Percentiles rank a stretch among this genome's conserved stretches.
These are phyloP conservation scores for Alternaria novae-zelandiae DNA, from an alignment of 2,329 filamentous ascomycete species.

Conservation along the genomic window DNA sequence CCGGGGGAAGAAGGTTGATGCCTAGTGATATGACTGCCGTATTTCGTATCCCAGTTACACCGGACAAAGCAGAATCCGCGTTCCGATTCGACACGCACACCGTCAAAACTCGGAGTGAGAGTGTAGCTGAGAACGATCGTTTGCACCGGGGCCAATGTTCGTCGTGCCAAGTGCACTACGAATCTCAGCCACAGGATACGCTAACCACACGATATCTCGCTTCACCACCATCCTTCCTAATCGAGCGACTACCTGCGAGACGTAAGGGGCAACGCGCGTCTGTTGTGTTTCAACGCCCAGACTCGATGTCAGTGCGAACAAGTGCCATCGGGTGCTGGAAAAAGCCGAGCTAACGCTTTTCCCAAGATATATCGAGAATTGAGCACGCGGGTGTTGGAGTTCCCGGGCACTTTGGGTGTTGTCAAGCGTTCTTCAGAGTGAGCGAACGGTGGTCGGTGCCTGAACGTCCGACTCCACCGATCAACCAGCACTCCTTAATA, in stretches of 20 bases:
- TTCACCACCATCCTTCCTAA: slow-evolving; percentile 15
- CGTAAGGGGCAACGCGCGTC: background rate
- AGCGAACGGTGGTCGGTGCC: background rate
- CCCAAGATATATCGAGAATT: no score
- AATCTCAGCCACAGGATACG: background rate
- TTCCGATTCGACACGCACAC: background rate
- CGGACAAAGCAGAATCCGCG: background rate
- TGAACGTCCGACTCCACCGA: background rate
- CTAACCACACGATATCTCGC: slow-evolving; percentile 11
- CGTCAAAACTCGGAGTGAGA: background rate
- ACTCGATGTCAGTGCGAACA: background rate
- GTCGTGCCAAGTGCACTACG: background rate
- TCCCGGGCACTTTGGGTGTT: no score
- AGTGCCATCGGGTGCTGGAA: background rate
- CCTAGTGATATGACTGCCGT: slow-evolving; percentile 4
- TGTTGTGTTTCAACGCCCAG: background rate
- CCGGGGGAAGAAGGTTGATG: slow-evolving; percentile 10
- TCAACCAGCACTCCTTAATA: background rate
- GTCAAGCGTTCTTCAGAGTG: no score
- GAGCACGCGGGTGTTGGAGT: no score
- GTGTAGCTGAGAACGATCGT: background rate
- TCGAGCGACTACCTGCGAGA: slow-evolving; percentile 23
- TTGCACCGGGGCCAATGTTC: background rate
- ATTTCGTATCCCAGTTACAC: background rate
- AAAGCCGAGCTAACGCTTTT: no score